These are phyloP conservation scores for Alternaria postmessia DNA, from an alignment of 2,329 filamentous ascomycete genomes.

Conservation along the genomic window DNA sequence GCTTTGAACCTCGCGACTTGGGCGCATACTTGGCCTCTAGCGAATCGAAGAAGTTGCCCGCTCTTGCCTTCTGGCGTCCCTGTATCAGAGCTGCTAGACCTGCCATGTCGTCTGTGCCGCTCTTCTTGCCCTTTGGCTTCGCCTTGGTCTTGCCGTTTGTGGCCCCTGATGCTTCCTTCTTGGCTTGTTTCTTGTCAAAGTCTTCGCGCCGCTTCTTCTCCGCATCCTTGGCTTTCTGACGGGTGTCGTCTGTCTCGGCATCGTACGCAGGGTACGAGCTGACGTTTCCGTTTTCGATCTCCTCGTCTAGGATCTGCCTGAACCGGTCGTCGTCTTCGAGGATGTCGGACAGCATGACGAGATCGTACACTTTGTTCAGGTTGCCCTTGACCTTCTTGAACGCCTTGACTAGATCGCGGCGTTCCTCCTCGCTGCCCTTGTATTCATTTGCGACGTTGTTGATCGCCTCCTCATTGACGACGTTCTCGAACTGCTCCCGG, in stretches of 20 bases:
- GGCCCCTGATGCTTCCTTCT: conserved; percentile 66
- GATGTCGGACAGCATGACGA: conserved; percentile 86
- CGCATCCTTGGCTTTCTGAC: conserved; percentile 40
- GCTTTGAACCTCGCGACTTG: conserved; percentile 56
- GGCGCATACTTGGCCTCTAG: conserved; percentile 49
- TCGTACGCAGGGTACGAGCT: conserved; percentile 73
- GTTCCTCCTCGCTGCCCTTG: conserved; percentile 86
- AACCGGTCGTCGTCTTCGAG: conserved; percentile 87
- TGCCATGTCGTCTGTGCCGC: conserved; percentile 44
- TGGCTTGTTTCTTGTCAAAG: conserved; percentile 59
- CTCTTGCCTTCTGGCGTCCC: conserved; percentile 45
- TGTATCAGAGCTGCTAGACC: conserved; percentile 50
- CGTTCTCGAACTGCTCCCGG: conserved; percentile 79
- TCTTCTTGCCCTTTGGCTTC: conserved; percentile 57
- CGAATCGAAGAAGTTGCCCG: conserved; percentile 46
- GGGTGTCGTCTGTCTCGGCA: conserved; percentile 62
- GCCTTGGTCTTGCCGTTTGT: conserved; percentile 35
- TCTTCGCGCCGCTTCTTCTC: conserved; percentile 51
- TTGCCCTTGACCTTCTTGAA: conserved; percentile 78
- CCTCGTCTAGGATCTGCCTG: conserved; percentile 78
- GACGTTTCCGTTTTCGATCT: conserved; percentile 75
- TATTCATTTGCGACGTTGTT: conserved; percentile 79
- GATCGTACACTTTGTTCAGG: conserved; percentile 79
- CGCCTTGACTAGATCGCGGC: conserved; percentile 75
- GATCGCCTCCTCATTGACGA: conserved; percentile 78